phyloP scores from a whole-genome alignment of 2,329 filamentous ascomycete species.

The Colletotrichum sp. region DNA sequence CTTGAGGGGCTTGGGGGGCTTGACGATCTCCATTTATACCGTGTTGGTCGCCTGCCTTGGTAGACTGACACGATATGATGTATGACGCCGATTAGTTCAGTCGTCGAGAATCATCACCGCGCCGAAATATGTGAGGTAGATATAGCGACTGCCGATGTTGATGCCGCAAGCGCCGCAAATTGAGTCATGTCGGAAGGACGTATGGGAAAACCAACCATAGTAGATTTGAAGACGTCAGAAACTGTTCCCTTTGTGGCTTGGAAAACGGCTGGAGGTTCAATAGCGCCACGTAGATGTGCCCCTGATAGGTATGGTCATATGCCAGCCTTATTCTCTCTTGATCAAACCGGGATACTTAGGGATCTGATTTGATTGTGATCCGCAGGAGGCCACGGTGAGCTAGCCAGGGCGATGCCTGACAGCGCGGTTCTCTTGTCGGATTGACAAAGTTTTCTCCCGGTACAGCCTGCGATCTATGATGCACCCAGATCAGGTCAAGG shows the following conservation, averaged over 20 bases:
- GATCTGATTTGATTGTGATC: not conserved
- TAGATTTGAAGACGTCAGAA: not conserved
- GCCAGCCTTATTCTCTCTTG: not conserved
- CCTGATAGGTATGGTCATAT: not conserved
- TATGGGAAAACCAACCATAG: not conserved
- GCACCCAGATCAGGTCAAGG: not conserved
- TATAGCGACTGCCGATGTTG: not conserved
- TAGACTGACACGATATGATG: not conserved
- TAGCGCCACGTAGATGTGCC: not conserved
- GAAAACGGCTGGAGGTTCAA: not conserved
- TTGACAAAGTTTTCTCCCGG: not conserved
- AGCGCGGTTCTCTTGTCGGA: not conserved
- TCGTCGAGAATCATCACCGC: not conserved
- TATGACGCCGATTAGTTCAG: not conserved
- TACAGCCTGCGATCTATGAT: not conserved
- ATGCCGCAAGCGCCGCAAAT: not conserved
- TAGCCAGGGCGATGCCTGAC: not conserved
- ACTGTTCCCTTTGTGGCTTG: not conserved
- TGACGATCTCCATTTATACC: not conserved
- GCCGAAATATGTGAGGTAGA: not conserved
- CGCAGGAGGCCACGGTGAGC: not conserved
- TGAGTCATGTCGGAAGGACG: not conserved
- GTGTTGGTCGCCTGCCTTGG: not conserved
- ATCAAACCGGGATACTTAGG: no score
- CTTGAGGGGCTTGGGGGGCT: not conserved